Base-by-base conservation (phyloP, 441 rosid species). In the Erodium chrysanthum region DNA sequence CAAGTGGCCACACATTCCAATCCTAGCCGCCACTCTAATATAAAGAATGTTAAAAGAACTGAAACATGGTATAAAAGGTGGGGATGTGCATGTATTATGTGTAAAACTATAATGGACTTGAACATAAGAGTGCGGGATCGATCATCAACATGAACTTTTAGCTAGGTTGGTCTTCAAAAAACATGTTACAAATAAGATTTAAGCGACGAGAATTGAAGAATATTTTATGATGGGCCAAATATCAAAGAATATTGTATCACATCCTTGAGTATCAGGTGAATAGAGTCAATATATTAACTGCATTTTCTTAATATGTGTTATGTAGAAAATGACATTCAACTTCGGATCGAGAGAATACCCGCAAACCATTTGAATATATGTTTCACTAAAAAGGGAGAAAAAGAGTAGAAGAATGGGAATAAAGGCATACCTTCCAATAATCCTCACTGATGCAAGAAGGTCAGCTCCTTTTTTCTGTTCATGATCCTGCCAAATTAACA, bases 371-470 rank as follows among this genome's bases (percentile, higher is more conserved):
- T 29, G 33, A 29, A 29, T 29, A 29, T 29, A 29, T 40, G 46
- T 40, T 40, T 40, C 46, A 40, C 46, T 40, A 40, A 7, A 20
- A 58, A 20, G 22, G 6, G 21, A 6, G 21, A 21, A 12, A 15
- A 20, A 52, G 22, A 0, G 60, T 52, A 52, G 22, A 52, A 52
- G 60, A n/a, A 21, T 3, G 6, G 12, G 18, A 60, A 1, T 22
- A 5, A 14, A 64, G 20, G 70, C 73, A 21, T 82, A 91, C 98
- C 96, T 88, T 74, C 96, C 96, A 76, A 88, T 78, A 71, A 91
- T 76, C 17, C 97, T 84, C 65, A 94, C 96, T 37, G 97, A 91
- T 66, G 96, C 96, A 79, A 94, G 92, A 78, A 94, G 96, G 58
- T 94, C 99, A 84, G 83, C 80, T 80, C 97, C 96, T 76, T 79